phyloP scores from a whole-genome alignment of 2,329 filamentous ascomycete species.

The Alternaria triticina region DNA sequence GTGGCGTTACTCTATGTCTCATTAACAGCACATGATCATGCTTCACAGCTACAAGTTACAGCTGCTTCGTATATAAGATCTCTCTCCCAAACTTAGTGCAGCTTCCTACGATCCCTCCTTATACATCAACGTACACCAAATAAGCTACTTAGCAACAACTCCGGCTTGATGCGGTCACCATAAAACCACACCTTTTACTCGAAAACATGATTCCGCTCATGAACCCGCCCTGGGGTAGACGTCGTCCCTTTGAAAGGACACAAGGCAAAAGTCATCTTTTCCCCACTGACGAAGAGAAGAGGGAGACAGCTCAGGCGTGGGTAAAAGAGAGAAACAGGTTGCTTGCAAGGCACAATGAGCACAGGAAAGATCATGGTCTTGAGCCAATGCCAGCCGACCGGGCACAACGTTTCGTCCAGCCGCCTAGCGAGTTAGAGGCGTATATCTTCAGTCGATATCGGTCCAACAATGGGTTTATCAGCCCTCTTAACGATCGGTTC shows the following conservation, averaged over 20 bases:
- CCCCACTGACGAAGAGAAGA: background rate
- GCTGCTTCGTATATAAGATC: background rate
- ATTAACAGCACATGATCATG: background rate
- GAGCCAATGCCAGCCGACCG: background rate
- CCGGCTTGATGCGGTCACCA: background rate
- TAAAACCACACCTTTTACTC: too few relatives aligned
- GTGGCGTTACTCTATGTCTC: background rate
- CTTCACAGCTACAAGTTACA: background rate
- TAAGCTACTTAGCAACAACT: background rate
- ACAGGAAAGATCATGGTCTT: background rate
- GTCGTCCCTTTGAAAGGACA: background rate
- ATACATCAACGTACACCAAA: background rate
- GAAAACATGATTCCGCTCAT: too few relatives aligned
- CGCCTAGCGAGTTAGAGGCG: background rate
- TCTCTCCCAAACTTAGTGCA: background rate
- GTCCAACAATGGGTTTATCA: background rate
- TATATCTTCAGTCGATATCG: background rate
- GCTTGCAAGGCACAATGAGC: background rate
- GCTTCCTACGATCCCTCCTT: background rate
- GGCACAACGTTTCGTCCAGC: background rate
- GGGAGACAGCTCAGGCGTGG: background rate
- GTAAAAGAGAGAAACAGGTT: background rate
- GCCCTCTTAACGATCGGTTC: background rate
- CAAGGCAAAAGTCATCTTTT: background rate
- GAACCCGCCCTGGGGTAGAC: too few relatives aligned